Evolutionary conservation across 1,284 basidiomycete genomes (phyloP), one percentile per base, ranked within the genome.

Genomic region (Marasmius tenuissimus): DNA sequence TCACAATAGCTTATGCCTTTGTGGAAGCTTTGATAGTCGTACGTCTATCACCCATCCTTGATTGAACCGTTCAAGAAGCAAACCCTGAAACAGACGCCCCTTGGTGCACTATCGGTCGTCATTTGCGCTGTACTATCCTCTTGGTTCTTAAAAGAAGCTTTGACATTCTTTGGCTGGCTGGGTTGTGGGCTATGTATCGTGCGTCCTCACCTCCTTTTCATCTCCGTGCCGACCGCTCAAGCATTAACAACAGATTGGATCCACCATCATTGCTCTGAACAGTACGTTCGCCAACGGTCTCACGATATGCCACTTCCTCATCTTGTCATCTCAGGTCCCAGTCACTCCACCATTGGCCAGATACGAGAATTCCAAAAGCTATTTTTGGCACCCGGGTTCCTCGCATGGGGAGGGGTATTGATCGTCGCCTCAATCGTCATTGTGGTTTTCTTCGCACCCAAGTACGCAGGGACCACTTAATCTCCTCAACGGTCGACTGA

Each of bases 71-170:
- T 38, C 27, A 27, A 27, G 27, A 27, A 27, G 45, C 61, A 61
- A 48, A 67, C 56, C 42, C 14, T 60, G 64, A 27, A 48, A 65
- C 70, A 94, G 84, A 97, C 95, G n/a, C 96, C 97, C 1, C 86
- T 99, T 69, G 97, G 97, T 51, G 96, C 96, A 3, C 85, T 99
- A 60, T 96, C 95, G 16, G 97, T 99, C 67, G 96, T 99, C 69
- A 85, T 98, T 66, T 97, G 92, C 69, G 97, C 97, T 40, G 91
- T 97, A 34, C 81, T 98, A 20, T 97, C 96, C 10, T 95, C 94
- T 50, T 84, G 97, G 69, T 92, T 98, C 77, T 88, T 98, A 69
- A 91, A 97, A 58, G 97, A 99, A 75, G 92, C 85, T 65, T 85
- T 99, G 58, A 92, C 89, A 38, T 92, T 95, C 76, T 96, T 96